Conservation (phyloP, 2,329 filamentous ascomycete genomes). For the Allantophomopsis lycopodina region DNA sequence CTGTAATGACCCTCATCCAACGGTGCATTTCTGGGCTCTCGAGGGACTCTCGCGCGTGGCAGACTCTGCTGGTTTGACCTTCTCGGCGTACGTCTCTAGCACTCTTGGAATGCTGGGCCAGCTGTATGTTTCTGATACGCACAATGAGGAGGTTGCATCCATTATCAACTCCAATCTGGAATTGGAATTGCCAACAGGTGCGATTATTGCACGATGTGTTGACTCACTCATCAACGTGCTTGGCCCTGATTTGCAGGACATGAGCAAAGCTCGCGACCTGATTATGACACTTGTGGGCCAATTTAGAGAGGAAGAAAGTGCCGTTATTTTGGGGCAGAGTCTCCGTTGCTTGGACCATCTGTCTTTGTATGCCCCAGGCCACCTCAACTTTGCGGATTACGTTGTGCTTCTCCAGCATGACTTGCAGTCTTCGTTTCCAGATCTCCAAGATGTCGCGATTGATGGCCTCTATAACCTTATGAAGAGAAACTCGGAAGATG, state of each 20-base stretch:
- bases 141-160: constrained; percentile 72
- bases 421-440: constrained; percentile 52
- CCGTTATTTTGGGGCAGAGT: constrained; percentile 60
- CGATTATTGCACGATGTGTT: constrained; percentile 74
- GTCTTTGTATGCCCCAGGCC: constrained; percentile 77
- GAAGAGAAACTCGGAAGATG: constrained; percentile 78
- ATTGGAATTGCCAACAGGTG: constrained; percentile 67
- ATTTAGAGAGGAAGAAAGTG: constrained; percentile 63
- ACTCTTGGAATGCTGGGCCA: constrained; percentile 90
- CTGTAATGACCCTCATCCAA: constrained; percentile 86
- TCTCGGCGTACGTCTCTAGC: constrained; percentile 79
- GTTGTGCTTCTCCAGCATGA: constrained; percentile 71
- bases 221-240: constrained; percentile 96
- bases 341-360: constrained; percentile 81
- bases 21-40: constrained; percentile 92
- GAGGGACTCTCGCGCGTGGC: constrained; percentile 78
- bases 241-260: constrained; percentile 87
- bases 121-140: constrained; percentile 80
- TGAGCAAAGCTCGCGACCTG: constrained; percentile 80
- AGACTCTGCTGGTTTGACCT: constrained; percentile 84
- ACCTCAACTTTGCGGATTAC: constrained; percentile 75
- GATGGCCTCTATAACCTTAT: constrained; percentile 89
- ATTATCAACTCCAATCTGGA: constrained; percentile 83
- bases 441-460: constrained; percentile 67
- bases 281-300: constrained; percentile 77